Base-by-base conservation (phyloP, 305 asterid species). In the Plantago lanceolata region DNA sequence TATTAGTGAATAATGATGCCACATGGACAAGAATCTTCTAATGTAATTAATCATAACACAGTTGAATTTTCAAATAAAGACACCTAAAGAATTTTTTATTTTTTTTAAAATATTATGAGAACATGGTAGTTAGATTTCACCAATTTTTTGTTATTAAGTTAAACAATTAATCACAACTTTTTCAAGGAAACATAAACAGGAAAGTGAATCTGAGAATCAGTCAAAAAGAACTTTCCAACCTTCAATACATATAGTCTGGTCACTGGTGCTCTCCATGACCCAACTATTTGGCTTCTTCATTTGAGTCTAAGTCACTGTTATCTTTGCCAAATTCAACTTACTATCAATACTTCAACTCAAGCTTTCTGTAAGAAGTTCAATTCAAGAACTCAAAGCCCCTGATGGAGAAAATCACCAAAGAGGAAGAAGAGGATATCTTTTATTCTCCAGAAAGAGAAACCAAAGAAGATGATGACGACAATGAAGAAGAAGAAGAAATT, bases 371-470 rank as follows among this genome's bases (percentile, higher is more conserved):
- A 52, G 21, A 54, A 67, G 13, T 14, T 66, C 48, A 48, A 14
- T 57, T 44, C 57, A 57, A 66, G 21, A 18, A 50, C 52, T 6
- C 33, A 45, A 48, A 14, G 8, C 8, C n/a, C 26, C 19, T 37
- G 11, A 71, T 71, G 77, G 59, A 68, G 64, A 55, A 33, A 43
- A 26, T 48, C 7, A 6, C 18, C 65, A 57, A 43, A 55, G 40
- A 50, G 19, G 24, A 28, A 5, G 68, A 71, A 17, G 67, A 67
- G 8, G 67, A 61, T 11, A 20, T 35, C 14, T 68, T 71, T 29
- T 57, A 76, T 51, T 73, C 84, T 68, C 82, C 79, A 49, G 66
- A 51, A 20, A 51, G 21, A 53, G 26, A 1, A 55, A 43, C 47
- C 21, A 62, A 57, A n/a, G 45, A 52, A 2, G 29, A 54, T 2